Conservation (phyloP, 2,329 filamentous ascomycete genomes). For the Leptographium lundbergii region DNA sequence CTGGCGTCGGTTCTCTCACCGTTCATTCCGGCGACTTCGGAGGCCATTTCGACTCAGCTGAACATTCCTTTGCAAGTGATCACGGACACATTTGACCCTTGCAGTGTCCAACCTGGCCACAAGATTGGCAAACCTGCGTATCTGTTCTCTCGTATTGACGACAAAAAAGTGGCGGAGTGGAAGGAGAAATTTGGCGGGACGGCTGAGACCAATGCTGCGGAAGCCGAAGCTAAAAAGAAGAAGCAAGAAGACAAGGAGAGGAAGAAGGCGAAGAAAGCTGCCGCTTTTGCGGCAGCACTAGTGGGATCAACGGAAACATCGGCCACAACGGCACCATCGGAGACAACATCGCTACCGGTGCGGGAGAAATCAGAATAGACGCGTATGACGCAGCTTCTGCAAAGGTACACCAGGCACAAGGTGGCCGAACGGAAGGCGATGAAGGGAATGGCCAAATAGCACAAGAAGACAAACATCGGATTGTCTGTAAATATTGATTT, state of each 20-base stretch:
- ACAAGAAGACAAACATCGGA: not conserved
- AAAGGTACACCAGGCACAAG: not conserved
- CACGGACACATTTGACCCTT: conserved; percentile 50
- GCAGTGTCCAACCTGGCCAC: conserved; percentile 57
- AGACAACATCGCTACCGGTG: conserved; percentile 17
- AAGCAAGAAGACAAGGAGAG: conserved; percentile 18
- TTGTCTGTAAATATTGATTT: too few species aligned
- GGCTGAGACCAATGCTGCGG: conserved; percentile 16
- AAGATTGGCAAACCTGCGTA: conserved; percentile 49
- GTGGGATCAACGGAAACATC: conserved; percentile 4
- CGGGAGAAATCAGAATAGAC: conserved; percentile 17
- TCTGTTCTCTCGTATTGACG: conserved; percentile 59
- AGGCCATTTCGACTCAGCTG: conserved; percentile 67
- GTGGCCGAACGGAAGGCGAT: not conserved
- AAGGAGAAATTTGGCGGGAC: conserved; percentile 44
- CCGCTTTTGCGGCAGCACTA: conserved; percentile 13
- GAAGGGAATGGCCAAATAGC: not conserved
- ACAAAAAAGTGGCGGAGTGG: conserved; percentile 62
- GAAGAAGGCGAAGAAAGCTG: conserved; percentile 19
- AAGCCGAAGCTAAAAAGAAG: conserved; percentile 19
- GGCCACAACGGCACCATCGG: conserved; percentile 5
- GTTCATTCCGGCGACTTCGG: conserved; percentile 72
- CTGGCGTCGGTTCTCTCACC: conserved; percentile 67
- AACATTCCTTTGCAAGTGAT: conserved; percentile 41
- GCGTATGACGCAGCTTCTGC: not conserved